Evolutionary conservation across 1,139 yeast genomes (phyloP).

Genomic region (Taphrina pruni): DNA sequence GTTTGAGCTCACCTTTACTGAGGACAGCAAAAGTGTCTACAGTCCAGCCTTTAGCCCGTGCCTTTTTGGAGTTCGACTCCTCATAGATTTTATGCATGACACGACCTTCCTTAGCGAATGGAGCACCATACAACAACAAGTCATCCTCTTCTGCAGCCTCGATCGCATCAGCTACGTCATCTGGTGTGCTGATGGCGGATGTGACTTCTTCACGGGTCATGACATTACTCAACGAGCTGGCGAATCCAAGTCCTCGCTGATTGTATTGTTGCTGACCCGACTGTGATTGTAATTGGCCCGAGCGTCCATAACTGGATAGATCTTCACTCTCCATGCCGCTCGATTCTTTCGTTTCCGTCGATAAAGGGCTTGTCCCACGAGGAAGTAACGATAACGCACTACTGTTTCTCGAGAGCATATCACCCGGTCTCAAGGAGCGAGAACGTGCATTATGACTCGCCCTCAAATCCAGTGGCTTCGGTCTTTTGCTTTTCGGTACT

Average conservation of each 20-base stretch:
- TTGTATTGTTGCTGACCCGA: background rate
- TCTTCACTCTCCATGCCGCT: background rate
- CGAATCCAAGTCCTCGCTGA: slow-evolving; percentile 48
- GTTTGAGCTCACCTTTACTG: slow-evolving; percentile 51
- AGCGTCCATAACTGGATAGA: background rate
- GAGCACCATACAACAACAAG: slow-evolving; percentile 72
- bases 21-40: slow-evolving; percentile 50
- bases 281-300: background rate
- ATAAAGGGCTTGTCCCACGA: background rate
- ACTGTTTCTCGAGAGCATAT: slow-evolving; percentile 10
- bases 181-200: background rate
- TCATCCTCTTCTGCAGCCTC: slow-evolving; percentile 58
- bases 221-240: slow-evolving; percentile 50
- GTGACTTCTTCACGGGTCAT: slow-evolving; percentile 49
- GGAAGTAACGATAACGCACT: background rate
- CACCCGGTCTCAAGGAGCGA: slow-evolving; percentile 9
- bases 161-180: slow-evolving; percentile 32
- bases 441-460: slow-evolving; percentile 7
- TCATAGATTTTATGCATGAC: slow-evolving; percentile 59
- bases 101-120: slow-evolving; percentile 80
- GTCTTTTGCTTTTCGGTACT: background rate
- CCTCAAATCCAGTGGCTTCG: background rate
- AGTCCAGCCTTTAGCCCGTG: slow-evolving; percentile 50
- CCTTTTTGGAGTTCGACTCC: slow-evolving; percentile 49
- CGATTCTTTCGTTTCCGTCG: background rate